These are phyloP conservation scores for Pestalotiopsis sp. DNA, from an alignment of 2,329 filamentous ascomycete species.

Conservation along the genomic window DNA sequence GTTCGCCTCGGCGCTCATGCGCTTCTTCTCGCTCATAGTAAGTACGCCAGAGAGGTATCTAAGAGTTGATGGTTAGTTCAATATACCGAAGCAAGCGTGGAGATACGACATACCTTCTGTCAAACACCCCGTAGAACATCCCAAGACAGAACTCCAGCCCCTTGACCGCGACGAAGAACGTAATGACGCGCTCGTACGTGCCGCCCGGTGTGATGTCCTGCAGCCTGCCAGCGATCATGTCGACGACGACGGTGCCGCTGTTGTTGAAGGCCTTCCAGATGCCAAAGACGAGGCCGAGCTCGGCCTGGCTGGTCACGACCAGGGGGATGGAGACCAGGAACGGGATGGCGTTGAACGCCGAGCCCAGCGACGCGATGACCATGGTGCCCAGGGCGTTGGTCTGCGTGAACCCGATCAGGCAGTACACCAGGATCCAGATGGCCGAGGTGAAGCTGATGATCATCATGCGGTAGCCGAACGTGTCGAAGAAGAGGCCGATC, in stretches of 20 bases:
- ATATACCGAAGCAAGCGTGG: background rate
- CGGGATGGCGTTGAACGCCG: conserved; percentile 29
- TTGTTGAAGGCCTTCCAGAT: conserved; percentile 33
- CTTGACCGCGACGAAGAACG: conserved; percentile 28
- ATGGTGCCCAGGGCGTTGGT: conserved; percentile 26
- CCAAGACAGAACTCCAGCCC: conserved; percentile 29
- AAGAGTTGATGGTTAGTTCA: conserved; percentile 11
- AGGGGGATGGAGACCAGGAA: conserved; percentile 28
- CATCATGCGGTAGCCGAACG: conserved; percentile 26
- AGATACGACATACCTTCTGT: background rate
- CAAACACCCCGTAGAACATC: conserved; percentile 19
- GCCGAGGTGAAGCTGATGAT: conserved; percentile 27
- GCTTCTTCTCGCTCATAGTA: conserved; percentile 23
- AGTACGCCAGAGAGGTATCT: conserved; percentile 21
- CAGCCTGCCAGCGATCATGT: conserved; percentile 29
- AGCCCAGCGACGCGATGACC: conserved; percentile 27
- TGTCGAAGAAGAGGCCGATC: conserved; percentile 25
- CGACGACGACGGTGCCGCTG: conserved; percentile 27
- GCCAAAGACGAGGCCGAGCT: conserved; percentile 28
- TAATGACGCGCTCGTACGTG: conserved; percentile 27
- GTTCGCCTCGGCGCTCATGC: conserved; percentile 17
- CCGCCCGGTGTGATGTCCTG: conserved; percentile 28
- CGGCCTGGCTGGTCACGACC: conserved; percentile 23
- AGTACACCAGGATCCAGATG: conserved; percentile 27
- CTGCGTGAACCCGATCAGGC: conserved; percentile 26